Base-by-base conservation (phyloP, 306 rosid species). In the Pyrus pyrifolia region DNA sequence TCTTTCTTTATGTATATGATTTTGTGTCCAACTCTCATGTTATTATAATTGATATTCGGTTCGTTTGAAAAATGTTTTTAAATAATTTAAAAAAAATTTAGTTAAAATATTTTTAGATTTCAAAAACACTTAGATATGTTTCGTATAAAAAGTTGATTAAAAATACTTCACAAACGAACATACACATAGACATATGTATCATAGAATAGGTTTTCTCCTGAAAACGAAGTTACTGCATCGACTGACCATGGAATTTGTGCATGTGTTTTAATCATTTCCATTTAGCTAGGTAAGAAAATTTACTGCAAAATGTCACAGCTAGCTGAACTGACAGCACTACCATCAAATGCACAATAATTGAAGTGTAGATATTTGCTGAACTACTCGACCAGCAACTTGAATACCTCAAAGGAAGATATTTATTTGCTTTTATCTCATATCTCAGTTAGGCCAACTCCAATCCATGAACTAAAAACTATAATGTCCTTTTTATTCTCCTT, bases 311-410 rank as follows among this genome's bases (percentile, higher is more conserved):
- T 59, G 18, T 40, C 21, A 42, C 29, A 73, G 59, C 67, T 22
- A 51, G 55, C 21, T 15, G 59, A 27, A 4, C 67, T 27, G 19
- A 60, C 57, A 64, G 42, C 77, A 60, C 59, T 3, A 27, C 42
- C 68, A 59, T 29, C 76, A 9, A 11, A 66, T 35, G 29, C 77
- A 25, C 77, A 73, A 42, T 73, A 73, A 73, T 73, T 60, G 59
- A 59, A 10, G 17, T 42, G 69, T 44, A 52, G 59, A 73, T 73
- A 15, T 58, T 72, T 58, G 68, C 35, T 38, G 58, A 73, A 60
- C 57, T 40, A 33, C 57, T 72, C 6, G 35, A 31, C 67, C 67
- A 8, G 67, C 57, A 35, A 72, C 51, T 61, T 58, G 33, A 55
- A 23, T 21, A 12, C 31, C 61, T 33, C 22, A 8, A 49, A 27